phyloP scores from a whole-genome alignment of 1,284 basidiomycete species.

The Cutaneotrichosporon cyanovorans region DNA sequence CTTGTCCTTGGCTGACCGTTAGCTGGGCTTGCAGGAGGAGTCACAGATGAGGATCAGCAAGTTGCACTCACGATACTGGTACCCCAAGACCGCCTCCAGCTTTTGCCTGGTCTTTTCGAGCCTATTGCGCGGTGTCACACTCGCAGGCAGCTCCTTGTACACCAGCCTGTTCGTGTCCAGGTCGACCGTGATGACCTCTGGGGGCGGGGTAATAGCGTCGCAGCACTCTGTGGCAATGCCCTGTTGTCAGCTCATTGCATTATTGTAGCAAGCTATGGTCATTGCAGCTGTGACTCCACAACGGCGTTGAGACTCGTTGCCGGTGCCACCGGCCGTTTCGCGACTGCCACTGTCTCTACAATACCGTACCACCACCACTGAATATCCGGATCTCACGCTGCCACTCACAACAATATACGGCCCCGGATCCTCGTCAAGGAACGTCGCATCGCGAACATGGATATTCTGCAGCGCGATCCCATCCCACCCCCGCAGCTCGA shows the following conservation, averaged over 20 bases:
- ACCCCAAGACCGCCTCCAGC: conserved; percentile 69
- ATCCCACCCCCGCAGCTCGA: conserved; percentile 89
- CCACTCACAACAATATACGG: conserved; percentile 70
- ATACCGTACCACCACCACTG: too few relatives aligned
- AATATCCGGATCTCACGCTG: too few relatives aligned
- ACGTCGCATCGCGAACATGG: conserved; percentile 55
- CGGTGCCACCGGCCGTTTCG: too few relatives aligned
- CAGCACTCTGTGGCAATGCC: conserved; percentile 80
- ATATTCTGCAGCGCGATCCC: conserved; percentile 77
- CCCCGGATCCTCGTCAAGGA: conserved; percentile 53
- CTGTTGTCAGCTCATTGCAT: conserved; percentile 20
- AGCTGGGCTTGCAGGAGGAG: neutral
- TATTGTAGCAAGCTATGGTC: too few relatives aligned
- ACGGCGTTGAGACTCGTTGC: too few relatives aligned
- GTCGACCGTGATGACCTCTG: conserved; percentile 85
- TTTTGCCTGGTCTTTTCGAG: conserved; percentile 75
- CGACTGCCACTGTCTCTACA: too few relatives aligned
- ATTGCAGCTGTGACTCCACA: too few relatives aligned
- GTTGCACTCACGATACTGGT: conserved; percentile 33
- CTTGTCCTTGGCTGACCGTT: conserved; percentile 6
- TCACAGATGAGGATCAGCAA: too few relatives aligned
- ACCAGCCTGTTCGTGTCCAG: conserved; percentile 58
- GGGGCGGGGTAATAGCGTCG: conserved; percentile 62
- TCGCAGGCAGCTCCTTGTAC: conserved; percentile 69
- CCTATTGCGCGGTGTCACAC: conserved; percentile 69